phyloP scores from a whole-genome alignment of 257 asterid species.

The Ocimum tenuiflorum region DNA sequence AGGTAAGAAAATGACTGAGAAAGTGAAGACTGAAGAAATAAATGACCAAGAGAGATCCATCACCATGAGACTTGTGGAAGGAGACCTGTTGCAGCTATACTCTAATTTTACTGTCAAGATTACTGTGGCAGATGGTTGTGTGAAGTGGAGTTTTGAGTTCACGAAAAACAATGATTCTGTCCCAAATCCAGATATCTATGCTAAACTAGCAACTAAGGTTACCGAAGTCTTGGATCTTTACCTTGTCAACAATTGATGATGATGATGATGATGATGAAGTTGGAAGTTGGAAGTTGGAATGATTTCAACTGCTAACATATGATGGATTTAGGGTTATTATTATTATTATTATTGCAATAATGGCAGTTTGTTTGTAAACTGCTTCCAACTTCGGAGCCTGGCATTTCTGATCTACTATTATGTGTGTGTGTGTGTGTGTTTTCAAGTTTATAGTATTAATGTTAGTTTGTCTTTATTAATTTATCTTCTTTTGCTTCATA shows the following conservation, averaged over 20 bases:
- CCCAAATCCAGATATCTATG: conserved; percentile 30
- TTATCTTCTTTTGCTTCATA: too few species aligned
- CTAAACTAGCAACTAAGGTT: neutral
- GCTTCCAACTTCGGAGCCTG: too few species aligned
- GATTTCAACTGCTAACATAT: too few species aligned
- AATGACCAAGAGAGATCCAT: conserved; percentile 19
- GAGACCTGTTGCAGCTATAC: conserved; percentile 23
- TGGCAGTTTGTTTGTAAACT: too few species aligned
- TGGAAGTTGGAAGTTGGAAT: too few species aligned
- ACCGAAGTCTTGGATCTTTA: conserved; percentile 21
- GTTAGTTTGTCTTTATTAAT: too few species aligned
- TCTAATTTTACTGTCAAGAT: neutral
- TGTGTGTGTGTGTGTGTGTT: too few species aligned
- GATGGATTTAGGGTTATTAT: too few species aligned
- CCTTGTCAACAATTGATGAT: conserved; percentile 11
- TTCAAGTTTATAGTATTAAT: too few species aligned
- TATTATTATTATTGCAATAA: too few species aligned
- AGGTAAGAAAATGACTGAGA: conserved; percentile 19
- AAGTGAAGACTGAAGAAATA: conserved; percentile 15
- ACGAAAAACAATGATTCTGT: conserved; percentile 18
- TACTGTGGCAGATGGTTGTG: conserved; percentile 12
- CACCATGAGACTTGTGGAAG: conserved; percentile 6
- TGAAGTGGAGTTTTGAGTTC: conserved; percentile 16
- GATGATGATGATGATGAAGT: too few species aligned
- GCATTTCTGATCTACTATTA: too few species aligned